A percentile compares a stretch with the other conserved stretches of the same genome.
Conservation (phyloP, 2,329 filamentous ascomycete species). For the Blastomyces gilchristii region DNA sequence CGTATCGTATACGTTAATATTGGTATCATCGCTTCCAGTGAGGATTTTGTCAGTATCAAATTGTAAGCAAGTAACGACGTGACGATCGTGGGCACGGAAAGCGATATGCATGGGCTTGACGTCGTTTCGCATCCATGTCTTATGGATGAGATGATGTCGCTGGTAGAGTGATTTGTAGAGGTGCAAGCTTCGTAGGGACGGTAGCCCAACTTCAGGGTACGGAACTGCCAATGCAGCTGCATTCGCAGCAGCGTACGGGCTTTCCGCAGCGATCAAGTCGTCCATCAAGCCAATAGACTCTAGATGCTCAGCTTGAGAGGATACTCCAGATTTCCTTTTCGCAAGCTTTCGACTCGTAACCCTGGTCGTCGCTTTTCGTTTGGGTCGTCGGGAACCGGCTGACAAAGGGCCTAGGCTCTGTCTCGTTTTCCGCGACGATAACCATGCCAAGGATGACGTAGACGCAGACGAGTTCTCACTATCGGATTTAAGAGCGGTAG, state of each 20-base stretch:
- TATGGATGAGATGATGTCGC: conserved; percentile 78
- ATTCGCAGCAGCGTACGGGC: conserved; percentile 68
- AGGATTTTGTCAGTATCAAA: conserved; percentile 98
- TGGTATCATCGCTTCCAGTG: conserved; percentile 92
- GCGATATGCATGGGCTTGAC: conserved; percentile 83
- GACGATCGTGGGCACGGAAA: conserved; percentile 88
- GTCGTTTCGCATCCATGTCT: conserved; percentile 78
- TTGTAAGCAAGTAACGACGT: conserved; percentile 95
- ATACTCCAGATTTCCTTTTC: conserved; percentile 43
- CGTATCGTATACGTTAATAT: conserved; percentile 97
- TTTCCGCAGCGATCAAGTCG: conserved; percentile 52
- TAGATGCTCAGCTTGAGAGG: conserved; percentile 31
- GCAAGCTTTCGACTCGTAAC: conserved; percentile 43
- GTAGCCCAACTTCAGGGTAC: conserved; percentile 67
- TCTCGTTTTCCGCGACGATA: conserved; percentile 20
- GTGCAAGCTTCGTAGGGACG: conserved; percentile 71
- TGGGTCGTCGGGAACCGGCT: conserved; percentile 24
- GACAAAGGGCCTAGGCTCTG: conserved; percentile 17
- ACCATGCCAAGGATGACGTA: conserved; percentile 14
- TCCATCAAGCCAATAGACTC: conserved; percentile 38
- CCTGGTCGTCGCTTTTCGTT: conserved; percentile 41
- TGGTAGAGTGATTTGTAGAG: conserved; percentile 95
- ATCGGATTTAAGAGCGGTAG: conserved; percentile 33
- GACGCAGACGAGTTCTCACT: conserved; percentile 25
- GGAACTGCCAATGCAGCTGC: conserved; percentile 75